Evolutionary conservation across 2,329 filamentous ascomycete species (phyloP).

Genomic region (Pseudomassariella vexata): DNA sequence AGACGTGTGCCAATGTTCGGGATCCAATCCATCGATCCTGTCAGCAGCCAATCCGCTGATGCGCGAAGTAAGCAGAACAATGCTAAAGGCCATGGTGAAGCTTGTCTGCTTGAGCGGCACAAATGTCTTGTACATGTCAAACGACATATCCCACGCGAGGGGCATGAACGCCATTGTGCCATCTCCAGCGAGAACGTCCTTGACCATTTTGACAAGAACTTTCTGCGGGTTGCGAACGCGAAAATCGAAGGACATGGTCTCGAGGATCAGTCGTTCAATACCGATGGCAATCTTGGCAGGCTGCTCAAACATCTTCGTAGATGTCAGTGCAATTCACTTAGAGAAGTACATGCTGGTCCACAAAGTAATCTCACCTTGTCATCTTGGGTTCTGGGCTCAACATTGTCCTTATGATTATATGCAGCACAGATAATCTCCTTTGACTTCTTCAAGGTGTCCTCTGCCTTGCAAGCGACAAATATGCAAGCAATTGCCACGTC

Average conservation of each 20-base stretch:
- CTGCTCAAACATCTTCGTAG: constrained; percentile 67
- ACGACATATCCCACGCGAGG: constrained; percentile 73
- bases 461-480: constrained; percentile 93
- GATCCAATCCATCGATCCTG: constrained; percentile 41
- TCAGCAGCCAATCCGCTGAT: constrained; percentile 54
- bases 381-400: constrained; percentile 67
- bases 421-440: constrained; percentile 86
- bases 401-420: constrained; percentile 73
- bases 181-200: constrained; percentile 42
- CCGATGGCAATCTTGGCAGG: constrained; percentile 79
- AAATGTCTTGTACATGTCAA: constrained; percentile 91
- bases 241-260: constrained; percentile 91
- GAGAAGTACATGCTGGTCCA: neutral
- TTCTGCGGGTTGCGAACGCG: constrained; percentile 83
- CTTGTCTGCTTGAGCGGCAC: constrained; percentile 85
- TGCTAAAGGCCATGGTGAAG: constrained; percentile 76
- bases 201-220: constrained; percentile 72
- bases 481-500: constrained; percentile 85
- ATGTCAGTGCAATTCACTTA: constrained; percentile 6
- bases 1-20: constrained; percentile 39
- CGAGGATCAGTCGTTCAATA: constrained; percentile 86
- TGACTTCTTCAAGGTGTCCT: constrained; percentile 97
- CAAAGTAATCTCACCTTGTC: constrained; percentile 59
- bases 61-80: constrained; percentile 73
- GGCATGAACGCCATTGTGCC: constrained; percentile 54